phyloP scores from a whole-genome alignment of 345 rosid genomes.

The thale cress (Arabidopsis thaliana) region DNA sequence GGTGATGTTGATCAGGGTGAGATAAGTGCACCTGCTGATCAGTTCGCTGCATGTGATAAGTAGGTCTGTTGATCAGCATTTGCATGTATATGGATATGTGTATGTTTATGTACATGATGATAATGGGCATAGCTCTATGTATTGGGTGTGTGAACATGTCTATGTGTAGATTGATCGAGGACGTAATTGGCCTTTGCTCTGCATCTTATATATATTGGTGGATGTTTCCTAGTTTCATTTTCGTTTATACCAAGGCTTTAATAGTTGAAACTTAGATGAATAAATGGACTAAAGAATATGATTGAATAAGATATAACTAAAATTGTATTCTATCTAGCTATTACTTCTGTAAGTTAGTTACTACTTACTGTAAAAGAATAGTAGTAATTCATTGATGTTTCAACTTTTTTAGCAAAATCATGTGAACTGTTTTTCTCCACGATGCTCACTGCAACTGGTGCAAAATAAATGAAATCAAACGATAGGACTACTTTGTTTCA shows the following conservation, averaged over 20 bases:
- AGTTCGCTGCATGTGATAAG: constrained; percentile 38
- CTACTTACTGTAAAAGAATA: not conserved
- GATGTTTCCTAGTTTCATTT: not conserved
- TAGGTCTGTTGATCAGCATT: constrained; percentile 27
- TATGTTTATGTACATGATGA: constrained; percentile 32
- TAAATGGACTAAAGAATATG: not conserved
- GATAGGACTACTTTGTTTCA: not conserved
- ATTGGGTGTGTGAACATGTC: constrained; percentile 24
- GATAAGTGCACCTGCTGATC: constrained; percentile 46
- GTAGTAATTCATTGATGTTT: not conserved
- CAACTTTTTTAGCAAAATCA: constrained; percentile 11
- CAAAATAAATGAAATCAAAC: constrained; percentile 16
- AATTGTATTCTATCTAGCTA: not conserved
- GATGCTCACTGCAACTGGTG: not conserved
- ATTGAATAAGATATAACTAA: not conserved
- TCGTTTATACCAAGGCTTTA: not conserved
- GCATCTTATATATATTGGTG: not conserved
- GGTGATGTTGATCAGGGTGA: constrained; percentile 25
- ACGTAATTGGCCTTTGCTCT: constrained; percentile 11
- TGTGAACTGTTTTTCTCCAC: constrained; percentile 1
- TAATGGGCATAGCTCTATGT: constrained; percentile 34
- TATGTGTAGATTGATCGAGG: constrained; percentile 22
- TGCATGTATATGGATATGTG: constrained; percentile 20
- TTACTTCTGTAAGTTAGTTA: not conserved
- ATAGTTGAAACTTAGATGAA: not conserved